These are phyloP conservation scores for Echinochloa phyllopogon DNA, from an alignment of 176 grass and related monocot species.

Conservation along the genomic window DNA sequence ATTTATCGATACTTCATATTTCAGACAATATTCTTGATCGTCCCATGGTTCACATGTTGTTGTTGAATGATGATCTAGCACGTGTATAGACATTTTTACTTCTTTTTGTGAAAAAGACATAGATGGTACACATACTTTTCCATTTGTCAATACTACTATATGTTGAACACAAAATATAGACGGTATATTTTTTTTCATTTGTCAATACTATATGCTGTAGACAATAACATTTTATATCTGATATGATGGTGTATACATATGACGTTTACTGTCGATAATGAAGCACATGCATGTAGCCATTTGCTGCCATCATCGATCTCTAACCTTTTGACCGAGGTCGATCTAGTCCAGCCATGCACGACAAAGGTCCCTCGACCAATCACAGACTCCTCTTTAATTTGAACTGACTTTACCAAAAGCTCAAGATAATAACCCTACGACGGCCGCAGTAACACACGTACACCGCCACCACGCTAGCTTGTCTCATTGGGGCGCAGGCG, in stretches of 20 bases:
- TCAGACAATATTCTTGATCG: neutral
- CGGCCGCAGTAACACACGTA: neutral
- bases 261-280: neutral
- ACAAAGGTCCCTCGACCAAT: neutral
- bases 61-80: too few relatives aligned
- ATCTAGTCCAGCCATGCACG: neutral
- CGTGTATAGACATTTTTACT: too few relatives aligned
- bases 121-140: too few relatives aligned
- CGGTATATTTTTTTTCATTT: too few relatives aligned
- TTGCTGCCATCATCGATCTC: neutral
- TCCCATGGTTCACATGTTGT: neutral
- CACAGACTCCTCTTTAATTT: neutral
- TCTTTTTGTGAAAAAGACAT: too few relatives aligned
- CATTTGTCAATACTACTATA: too few relatives aligned
- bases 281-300: neutral
- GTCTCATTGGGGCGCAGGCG: neutral
- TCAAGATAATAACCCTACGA: neutral
- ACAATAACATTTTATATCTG: too few relatives aligned
- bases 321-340: neutral
- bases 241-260: too few relatives aligned
- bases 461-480: slow-evolving; percentile 3
- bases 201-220: too few relatives aligned
- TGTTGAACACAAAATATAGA: too few relatives aligned
- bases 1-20: neutral
- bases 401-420: neutral